phyloP scores from a whole-genome alignment of 1,139 yeast species.

The Saccharomycopsis phalli region DNA sequence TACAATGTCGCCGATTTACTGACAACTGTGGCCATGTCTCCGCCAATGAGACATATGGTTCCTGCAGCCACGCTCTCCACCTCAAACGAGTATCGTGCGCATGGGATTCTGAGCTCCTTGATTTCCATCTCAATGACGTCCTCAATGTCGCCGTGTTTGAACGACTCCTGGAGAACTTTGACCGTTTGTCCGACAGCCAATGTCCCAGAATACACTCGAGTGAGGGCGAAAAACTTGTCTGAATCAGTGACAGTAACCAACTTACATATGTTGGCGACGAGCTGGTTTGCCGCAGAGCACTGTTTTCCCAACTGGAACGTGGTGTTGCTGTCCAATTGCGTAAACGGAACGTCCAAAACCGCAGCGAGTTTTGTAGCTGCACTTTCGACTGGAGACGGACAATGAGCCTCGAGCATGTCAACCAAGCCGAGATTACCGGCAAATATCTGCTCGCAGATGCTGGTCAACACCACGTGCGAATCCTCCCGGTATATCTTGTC shows the following conservation, averaged over 20 bases:
- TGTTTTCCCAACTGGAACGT: conserved; percentile 19
- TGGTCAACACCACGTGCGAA: conserved; percentile 46
- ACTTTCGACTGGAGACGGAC: conserved; percentile 33
- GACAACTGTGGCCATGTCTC: conserved; percentile 44
- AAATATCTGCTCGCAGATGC: conserved; percentile 49
- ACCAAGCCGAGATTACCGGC: conserved; percentile 45
- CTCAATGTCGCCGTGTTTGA: conserved; percentile 40
- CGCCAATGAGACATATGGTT: conserved; percentile 55
- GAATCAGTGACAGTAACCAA: conserved; percentile 47
- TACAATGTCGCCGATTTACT: conserved; percentile 53
- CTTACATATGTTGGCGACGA: conserved; percentile 55
- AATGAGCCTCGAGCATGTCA: conserved; percentile 31
- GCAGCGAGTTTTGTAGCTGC: conserved; percentile 25
- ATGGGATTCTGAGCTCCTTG: conserved; percentile 47
- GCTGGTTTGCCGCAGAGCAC: conserved; percentile 34
- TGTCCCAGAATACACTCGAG: conserved; percentile 55
- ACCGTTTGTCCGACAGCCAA: conserved; percentile 41
- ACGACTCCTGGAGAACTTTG: conserved; percentile 50
- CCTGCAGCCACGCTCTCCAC: conserved; percentile 54
- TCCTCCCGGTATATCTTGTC: conserved; percentile 40
- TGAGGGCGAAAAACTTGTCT: conserved; percentile 35
- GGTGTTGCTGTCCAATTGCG: not conserved
- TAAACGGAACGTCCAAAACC: conserved; percentile 1
- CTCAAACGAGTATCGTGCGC: conserved; percentile 62
- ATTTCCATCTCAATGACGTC: conserved; percentile 34